These are phyloP conservation scores for Gaultheria prostrata DNA, from an alignment of 148 eudicot species.

Conservation along the genomic window DNA sequence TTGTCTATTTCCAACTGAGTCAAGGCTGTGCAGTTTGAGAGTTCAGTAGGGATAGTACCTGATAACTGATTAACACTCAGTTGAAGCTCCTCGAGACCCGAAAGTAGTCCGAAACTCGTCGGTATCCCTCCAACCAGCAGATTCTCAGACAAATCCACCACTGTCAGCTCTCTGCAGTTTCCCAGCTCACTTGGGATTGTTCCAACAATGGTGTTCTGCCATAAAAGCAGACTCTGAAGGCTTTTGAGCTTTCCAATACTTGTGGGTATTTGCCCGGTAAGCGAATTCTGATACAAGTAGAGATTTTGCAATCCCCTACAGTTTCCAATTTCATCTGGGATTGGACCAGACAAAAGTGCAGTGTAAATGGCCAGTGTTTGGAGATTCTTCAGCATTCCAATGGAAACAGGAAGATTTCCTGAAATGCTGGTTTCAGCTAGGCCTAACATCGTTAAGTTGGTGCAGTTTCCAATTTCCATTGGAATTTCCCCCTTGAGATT, in stretches of 20 bases:
- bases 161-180: conserved; percentile 55
- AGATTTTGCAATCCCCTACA: conserved; percentile 70
- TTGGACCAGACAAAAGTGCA: conserved; percentile 67
- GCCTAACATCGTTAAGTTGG: conserved; percentile 57
- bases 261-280: conserved; percentile 73
- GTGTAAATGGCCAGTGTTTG: conserved; percentile 86
- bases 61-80: conserved; percentile 68
- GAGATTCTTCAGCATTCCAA: conserved; percentile 66
- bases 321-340: conserved; percentile 86
- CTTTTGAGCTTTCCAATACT: conserved; percentile 56
- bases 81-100: conserved; percentile 62
- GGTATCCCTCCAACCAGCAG: conserved; percentile 72
- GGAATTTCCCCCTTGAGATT: conserved; percentile 83
- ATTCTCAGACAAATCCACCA: conserved; percentile 74
- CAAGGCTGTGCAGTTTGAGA: conserved; percentile 63
- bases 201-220: conserved; percentile 91
- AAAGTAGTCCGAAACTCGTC: conserved; percentile 53
- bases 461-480: conserved; percentile 78
- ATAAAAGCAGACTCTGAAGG: conserved; percentile 75
- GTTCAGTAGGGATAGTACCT: conserved; percentile 68
- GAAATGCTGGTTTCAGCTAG: conserved; percentile 87
- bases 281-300: conserved; percentile 81
- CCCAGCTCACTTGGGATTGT: conserved; percentile 70
- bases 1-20: conserved; percentile 87
- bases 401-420: conserved; percentile 61